These are phyloP conservation scores for Luffa acutangula DNA, from an alignment of 306 rosid species.

Conservation along the genomic window DNA sequence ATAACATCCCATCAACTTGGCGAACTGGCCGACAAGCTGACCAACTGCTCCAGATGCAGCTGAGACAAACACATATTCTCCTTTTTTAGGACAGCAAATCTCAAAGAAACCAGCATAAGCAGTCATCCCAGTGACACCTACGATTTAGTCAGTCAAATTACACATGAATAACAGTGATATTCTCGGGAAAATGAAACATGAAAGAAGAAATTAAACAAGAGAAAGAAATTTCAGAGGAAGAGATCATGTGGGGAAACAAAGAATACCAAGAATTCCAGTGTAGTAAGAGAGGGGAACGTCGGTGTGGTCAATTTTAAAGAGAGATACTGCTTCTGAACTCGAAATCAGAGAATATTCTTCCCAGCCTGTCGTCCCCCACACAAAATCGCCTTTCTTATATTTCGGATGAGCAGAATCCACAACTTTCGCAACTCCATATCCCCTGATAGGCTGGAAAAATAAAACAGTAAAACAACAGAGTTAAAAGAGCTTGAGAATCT, in stretches of 20 bases:
- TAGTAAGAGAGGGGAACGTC: slow-evolving; percentile 29
- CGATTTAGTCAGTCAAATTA: not conserved
- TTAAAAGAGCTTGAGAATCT: not conserved
- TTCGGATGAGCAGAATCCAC: slow-evolving; percentile 20
- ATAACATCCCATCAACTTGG: slow-evolving; percentile 20
- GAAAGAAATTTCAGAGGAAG: too few relatives aligned
- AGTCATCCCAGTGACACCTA: slow-evolving; percentile 27
- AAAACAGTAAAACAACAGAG: not conserved
- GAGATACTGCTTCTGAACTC: not conserved
- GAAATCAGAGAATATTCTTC: slow-evolving; percentile 22
- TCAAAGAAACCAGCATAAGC: slow-evolving; percentile 21
- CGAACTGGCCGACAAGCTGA: slow-evolving; percentile 28
- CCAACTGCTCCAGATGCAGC: slow-evolving; percentile 30
- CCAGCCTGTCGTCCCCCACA: slow-evolving; percentile 23
- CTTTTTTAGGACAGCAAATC: slow-evolving; percentile 23
- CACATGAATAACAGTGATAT: not conserved
- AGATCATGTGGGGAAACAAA: not conserved
- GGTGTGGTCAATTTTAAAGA: slow-evolving; percentile 17
- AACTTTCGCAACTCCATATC: slow-evolving; percentile 23
- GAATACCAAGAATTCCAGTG: slow-evolving; percentile 27
- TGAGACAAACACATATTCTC: slow-evolving; percentile 23
- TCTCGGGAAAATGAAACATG: not conserved
- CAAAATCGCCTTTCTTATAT: slow-evolving; percentile 21
- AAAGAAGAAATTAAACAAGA: not conserved
- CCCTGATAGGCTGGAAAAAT: slow-evolving; percentile 17